Evolutionary conservation across 495 filamentous ascomycete genomes (phyloP).

Genomic region (Aspergillus hancockii): DNA sequence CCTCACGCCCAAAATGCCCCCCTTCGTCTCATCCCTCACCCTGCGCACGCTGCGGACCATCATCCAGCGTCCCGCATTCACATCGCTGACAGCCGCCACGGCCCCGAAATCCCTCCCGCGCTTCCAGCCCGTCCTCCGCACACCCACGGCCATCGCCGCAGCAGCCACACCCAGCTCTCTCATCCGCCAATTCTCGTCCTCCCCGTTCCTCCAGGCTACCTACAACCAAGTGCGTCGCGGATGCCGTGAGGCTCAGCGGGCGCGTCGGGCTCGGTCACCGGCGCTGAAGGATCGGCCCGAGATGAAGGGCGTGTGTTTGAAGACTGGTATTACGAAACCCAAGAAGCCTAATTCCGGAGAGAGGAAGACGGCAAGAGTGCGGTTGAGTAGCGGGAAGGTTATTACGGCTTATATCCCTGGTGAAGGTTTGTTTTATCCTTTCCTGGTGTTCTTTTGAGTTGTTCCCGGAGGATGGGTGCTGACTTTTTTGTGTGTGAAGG

Average conservation of each 20-base stretch:
- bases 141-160: conserved; percentile 24
- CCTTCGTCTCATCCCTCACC: conserved; percentile 39
- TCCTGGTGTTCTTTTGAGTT: neutral
- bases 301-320: conserved; percentile 93
- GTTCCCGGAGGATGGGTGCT: conserved; percentile 1
- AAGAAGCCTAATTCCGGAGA: conserved; percentile 99
- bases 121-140: conserved; percentile 41
- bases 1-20: conserved; percentile 31
- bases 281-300: conserved; percentile 75
- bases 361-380: conserved; percentile 84
- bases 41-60: conserved; percentile 43
- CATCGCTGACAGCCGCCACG: conserved; percentile 19
- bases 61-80: conserved; percentile 30
- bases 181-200: conserved; percentile 46
- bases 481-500: conserved; percentile 45
- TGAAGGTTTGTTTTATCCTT: conserved; percentile 62
- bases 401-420: conserved; percentile 93
- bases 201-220: conserved; percentile 43
- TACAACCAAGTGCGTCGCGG: conserved; percentile 64
- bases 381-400: conserved; percentile 82
- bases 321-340: conserved; percentile 86
- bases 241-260: conserved; percentile 71
- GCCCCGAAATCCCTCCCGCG: conserved; percentile 27
- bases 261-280: conserved; percentile 82
- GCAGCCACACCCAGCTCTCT: conserved; percentile 10